A percentile compares a stretch with the other conserved stretches of the same genome.
Conservation (phyloP, 108 stramenopile genomes). For the Cyclotella atomus region DNA sequence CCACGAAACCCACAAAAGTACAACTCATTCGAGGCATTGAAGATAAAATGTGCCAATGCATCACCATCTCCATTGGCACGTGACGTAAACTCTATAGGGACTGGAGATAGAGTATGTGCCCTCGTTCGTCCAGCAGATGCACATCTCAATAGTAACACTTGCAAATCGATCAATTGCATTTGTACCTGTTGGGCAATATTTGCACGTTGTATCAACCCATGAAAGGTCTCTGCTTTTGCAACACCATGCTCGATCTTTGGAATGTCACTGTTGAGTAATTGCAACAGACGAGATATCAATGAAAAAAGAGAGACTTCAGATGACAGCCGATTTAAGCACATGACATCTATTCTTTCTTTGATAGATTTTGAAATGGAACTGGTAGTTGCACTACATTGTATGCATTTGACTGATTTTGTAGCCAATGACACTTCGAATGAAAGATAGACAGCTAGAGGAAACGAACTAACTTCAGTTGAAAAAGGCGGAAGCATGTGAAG, state of each 20-base stretch:
- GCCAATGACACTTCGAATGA: neutral
- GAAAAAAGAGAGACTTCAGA: neutral
- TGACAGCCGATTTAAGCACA: neutral
- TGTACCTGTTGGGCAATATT: too few species aligned
- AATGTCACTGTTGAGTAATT: neutral
- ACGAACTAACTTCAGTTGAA: neutral
- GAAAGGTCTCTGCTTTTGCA: neutral
- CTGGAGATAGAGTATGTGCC: neutral
- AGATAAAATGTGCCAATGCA: slow-evolving; percentile 1
- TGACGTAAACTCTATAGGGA: slow-evolving; percentile 13
- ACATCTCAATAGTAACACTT: slow-evolving; percentile 14
- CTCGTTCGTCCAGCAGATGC: slow-evolving; percentile 17
- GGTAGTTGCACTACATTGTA: neutral
- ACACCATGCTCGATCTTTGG: neutral
- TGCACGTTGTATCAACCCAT: neutral
- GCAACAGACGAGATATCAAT: neutral
- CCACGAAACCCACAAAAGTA: neutral
- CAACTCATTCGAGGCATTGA: slow-evolving; percentile 14
- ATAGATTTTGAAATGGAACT: neutral
- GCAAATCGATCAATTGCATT: slow-evolving; percentile 10
- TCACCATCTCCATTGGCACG: neutral
- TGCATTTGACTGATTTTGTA: neutral
- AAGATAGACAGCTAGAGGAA: neutral
- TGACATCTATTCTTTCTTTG: neutral
- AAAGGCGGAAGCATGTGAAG: neutral